Percentiles rank a stretch among this genome's conserved stretches.
Evolutionary conservation across 164 flowering plant species (phyloP).

Genomic region (Saururus chinensis): DNA sequence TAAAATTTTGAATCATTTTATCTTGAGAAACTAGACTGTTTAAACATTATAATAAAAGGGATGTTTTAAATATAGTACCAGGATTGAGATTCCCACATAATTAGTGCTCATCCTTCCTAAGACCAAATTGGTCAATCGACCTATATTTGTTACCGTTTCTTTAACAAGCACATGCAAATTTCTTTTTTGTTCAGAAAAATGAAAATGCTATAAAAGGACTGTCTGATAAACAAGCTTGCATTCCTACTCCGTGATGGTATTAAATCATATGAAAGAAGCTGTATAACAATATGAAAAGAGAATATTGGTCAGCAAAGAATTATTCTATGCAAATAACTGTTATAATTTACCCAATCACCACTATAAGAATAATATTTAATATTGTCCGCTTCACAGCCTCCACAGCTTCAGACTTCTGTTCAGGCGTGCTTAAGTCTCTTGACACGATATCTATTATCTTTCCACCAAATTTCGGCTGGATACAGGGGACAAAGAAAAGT

Average conservation of each 20-base stretch:
- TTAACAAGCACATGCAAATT: neutral
- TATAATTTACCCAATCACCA: conserved; percentile 59
- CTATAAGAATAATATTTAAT: conserved; percentile 50
- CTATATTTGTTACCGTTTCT: neutral
- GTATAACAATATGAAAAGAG: neutral
- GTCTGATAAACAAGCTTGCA: neutral
- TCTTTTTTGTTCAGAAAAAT: too few species aligned
- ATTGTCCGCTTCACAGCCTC: conserved; percentile 64
- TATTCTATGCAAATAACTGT: neutral
- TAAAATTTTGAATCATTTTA: neutral
- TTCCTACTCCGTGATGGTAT: neutral
- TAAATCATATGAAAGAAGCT: neutral
- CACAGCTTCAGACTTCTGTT: conserved; percentile 58
- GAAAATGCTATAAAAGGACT: neutral
- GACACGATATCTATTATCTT: conserved; percentile 90
- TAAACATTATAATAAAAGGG: too few species aligned
- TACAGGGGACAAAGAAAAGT: conserved; percentile 3
- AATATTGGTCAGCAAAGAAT: too few species aligned
- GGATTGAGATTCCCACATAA: too few species aligned
- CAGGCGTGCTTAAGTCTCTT: conserved; percentile 52
- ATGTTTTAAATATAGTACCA: too few species aligned
- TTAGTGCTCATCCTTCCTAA: neutral
- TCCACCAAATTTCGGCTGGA: conserved; percentile 98
- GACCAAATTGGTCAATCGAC: neutral
- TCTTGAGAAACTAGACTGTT: too few species aligned